Conservation (phyloP, 1,284 basidiomycete species). For the Ustilago xerochloae region DNA sequence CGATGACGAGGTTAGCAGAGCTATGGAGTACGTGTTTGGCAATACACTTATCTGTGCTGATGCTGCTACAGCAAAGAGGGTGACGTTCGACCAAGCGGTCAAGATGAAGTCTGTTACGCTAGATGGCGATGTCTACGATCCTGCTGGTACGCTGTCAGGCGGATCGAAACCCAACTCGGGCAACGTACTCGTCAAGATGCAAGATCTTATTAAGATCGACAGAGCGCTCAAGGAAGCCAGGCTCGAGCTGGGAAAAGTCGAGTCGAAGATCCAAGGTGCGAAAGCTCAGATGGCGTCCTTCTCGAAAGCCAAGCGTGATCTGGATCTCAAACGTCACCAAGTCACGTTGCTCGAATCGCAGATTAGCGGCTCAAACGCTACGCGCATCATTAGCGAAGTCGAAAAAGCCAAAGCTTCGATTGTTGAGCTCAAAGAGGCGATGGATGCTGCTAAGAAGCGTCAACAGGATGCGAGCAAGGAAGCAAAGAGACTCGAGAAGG, state of each 20-base stretch:
- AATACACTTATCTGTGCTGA: conserved; percentile 92
- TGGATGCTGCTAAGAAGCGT: conserved; percentile 78
- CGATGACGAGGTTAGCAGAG: conserved; percentile 83
- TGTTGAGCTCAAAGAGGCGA: conserved; percentile 75
- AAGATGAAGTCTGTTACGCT: conserved; percentile 87
- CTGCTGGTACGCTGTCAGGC: conserved; percentile 91
- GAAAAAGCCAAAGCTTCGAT: conserved; percentile 79
- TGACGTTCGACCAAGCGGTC: conserved; percentile 84
- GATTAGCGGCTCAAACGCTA: conserved; percentile 85
- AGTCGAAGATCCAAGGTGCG: conserved; percentile 74
- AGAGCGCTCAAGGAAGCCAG: conserved; percentile 73
- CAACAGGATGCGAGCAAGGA: conserved; percentile 82
- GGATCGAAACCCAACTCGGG: conserved; percentile 82
- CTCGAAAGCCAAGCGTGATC: conserved; percentile 76
- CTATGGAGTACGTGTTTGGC: conserved; percentile 94
- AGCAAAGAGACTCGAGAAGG: conserved; percentile 86
- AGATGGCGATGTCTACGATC: conserved; percentile 96
- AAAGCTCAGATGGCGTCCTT: conserved; percentile 75
- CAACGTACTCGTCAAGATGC: conserved; percentile 84
- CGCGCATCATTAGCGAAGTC: conserved; percentile 83
- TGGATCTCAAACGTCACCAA: conserved; percentile 91
- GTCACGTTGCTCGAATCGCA: conserved; percentile 85
- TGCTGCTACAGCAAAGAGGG: conserved; percentile 84
- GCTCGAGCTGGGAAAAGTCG: conserved; percentile 73
- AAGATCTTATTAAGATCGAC: conserved; percentile 79